Percentiles rank a stretch among this genome's conserved stretches.
Evolutionary conservation across 495 filamentous ascomycete genomes (phyloP).

Genomic region (Staphylotrichum longicolle): DNA sequence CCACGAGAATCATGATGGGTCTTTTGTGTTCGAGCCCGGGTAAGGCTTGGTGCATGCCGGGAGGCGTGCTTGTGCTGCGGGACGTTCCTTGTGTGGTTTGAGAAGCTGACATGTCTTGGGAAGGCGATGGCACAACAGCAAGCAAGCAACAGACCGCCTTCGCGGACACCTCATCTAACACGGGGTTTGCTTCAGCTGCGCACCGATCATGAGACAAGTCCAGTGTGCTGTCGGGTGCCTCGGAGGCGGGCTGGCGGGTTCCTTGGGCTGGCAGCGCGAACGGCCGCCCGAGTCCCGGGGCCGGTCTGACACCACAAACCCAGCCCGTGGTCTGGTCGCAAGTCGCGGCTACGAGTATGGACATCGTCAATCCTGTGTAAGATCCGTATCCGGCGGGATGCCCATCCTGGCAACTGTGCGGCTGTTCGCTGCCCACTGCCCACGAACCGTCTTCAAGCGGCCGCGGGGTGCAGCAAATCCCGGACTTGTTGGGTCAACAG

Average conservation of each 20-base stretch:
- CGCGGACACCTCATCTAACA: not conserved
- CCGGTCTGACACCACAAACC: conserved; percentile 10
- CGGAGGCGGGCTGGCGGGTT: conserved; percentile 6
- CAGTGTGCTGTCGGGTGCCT: conserved; percentile 4
- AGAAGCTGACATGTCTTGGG: conserved; percentile 11
- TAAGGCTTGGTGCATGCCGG: conserved; percentile 22
- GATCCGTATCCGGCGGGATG: too few relatives aligned
- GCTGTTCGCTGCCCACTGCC: too few relatives aligned
- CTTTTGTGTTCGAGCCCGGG: conserved; percentile 7
- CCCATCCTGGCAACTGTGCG: too few relatives aligned
- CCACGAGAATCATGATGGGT: conserved; percentile 9
- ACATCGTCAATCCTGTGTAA: too few relatives aligned
- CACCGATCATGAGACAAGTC: not conserved
- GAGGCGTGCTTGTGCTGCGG: conserved; percentile 4
- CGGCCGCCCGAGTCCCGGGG: not conserved
- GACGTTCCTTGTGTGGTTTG: conserved; percentile 3
- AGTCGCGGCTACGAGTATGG: conserved; percentile 13
- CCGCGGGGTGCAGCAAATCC: not conserved
- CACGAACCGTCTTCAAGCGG: too few relatives aligned
- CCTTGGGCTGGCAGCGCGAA: not conserved
- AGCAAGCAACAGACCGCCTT: conserved; percentile 32
- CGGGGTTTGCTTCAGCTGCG: conserved; percentile 10
- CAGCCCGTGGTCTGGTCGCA: conserved; percentile 10
- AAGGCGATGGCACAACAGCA: conserved; percentile 21
- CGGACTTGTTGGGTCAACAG: not conserved